Percentiles rank a stretch among this genome's conserved stretches.
Conservation (phyloP, 2,329 filamentous ascomycete genomes). For the Thelonectria blattea region DNA sequence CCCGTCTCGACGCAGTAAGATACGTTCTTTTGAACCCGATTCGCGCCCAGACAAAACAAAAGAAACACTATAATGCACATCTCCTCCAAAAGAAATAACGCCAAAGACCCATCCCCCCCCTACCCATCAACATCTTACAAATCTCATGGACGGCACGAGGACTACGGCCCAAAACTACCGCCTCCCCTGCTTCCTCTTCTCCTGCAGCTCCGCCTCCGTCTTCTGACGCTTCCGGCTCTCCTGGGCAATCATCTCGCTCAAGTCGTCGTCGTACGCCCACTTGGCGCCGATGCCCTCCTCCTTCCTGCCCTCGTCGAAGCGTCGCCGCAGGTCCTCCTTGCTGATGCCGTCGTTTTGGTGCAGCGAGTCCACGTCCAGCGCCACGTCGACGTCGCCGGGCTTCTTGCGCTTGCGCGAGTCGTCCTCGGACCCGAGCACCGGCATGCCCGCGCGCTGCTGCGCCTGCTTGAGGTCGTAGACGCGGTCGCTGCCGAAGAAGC, state of each 20-base stretch:
- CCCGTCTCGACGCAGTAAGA: constrained; percentile 27
- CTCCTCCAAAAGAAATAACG: constrained; percentile 26
- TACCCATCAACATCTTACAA: constrained; percentile 16
- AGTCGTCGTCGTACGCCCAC: constrained; percentile 82
- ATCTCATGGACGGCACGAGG: constrained; percentile 42
- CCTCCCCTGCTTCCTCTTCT: constrained; percentile 65
- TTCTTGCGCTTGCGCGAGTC: constrained; percentile 88
- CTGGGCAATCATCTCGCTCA: constrained; percentile 94
- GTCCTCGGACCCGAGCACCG: constrained; percentile 81
- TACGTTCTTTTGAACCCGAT: constrained; percentile 27
- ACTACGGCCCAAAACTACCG: constrained; percentile 55
- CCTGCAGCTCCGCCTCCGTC: constrained; percentile 79
- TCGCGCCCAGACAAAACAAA: constrained; percentile 14
- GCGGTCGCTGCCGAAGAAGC: constrained; percentile 95
- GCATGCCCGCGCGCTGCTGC: constrained; percentile 58
- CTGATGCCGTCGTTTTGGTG: constrained; percentile 76
- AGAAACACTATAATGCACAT: constrained; percentile 8
- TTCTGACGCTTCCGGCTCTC: constrained; percentile 91
- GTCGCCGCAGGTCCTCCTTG: constrained; percentile 81
- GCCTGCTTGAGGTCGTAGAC: constrained; percentile 79
- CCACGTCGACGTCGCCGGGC: constrained; percentile 92
- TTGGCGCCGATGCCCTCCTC: constrained; percentile 71
- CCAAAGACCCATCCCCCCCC: constrained; percentile 26
- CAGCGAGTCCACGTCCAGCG: constrained; percentile 84
- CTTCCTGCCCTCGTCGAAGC: constrained; percentile 76